Base-by-base conservation (phyloP, 208 protist species). In the Acanthamoeba castellanii region DNA sequence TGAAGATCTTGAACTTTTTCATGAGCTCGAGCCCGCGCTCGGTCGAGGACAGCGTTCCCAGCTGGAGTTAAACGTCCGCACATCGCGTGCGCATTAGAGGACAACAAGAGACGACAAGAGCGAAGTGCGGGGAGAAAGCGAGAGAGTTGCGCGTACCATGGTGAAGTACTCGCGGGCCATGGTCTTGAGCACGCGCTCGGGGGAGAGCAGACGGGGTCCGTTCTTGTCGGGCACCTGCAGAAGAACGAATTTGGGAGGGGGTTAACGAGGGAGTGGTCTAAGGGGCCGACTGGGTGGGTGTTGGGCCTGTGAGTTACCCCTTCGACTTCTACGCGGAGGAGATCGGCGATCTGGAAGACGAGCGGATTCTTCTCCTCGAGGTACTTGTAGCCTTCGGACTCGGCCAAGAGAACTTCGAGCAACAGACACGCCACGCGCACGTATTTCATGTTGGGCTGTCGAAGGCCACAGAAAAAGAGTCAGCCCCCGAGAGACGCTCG, bases 91-190 rank as follows among this genome's bases (percentile, higher is more conserved):
- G 47, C 47, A 52, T 16, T 22, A 16, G 59, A 3, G 59, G 59
- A n/a, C 59, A 22, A 30, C 59, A 81, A 16, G 42, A 81, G 37
- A 50, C 85, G 50, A 37, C 7, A 27, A 64, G 52, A n/a, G 7
- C 22, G 1, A 20, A 5, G 11, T 34, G 30, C 95, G n/a, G n/a
- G n/a, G n/a, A n/a, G n/a, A n/a, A n/a, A n/a, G n/a, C n/a, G n/a
- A n/a, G n/a, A n/a, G n/a, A n/a, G n/a, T n/a, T n/a, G n/a, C n/a
- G n/a, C n/a, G 74, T 22, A 96, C 70, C 89, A 96, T 95, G 5
- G 96, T 96, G 45, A 96, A 96, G 34, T 96, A 96, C 45, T 96
- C 96, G 30, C 94, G 42, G 25, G 94, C 89, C 94, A 96, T 96
- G 0, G 94, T 96, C 74, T 96, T 96, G 0, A 95, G 74, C 6